Evolutionary conservation across 148 eudicot species (phyloP).

Genomic region (Camellia sinensis): DNA sequence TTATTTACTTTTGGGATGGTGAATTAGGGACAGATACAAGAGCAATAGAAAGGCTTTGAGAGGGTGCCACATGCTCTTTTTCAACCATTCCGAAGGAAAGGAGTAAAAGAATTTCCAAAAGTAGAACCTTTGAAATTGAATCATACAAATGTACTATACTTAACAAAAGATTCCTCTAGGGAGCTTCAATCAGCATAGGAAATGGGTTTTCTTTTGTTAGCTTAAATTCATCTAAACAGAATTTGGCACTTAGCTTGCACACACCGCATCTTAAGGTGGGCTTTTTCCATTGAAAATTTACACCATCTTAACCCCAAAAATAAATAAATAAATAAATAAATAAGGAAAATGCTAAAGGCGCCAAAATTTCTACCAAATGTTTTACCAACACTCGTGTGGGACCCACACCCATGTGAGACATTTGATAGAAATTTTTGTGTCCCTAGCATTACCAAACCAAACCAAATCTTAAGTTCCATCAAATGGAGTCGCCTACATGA

Average conservation of each 20-base stretch:
- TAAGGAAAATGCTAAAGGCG: no score
- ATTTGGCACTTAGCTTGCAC: not conserved
- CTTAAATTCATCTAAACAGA: no score
- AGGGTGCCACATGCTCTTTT: not conserved
- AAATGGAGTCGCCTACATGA: no score
- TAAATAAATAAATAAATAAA: not conserved
- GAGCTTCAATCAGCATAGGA: not conserved
- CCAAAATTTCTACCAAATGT: no score
- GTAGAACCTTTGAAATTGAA: not conserved
- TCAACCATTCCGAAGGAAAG: not conserved
- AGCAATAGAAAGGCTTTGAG: not conserved
- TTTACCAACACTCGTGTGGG: no score
- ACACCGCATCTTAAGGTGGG: not conserved
- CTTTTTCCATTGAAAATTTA: not conserved
- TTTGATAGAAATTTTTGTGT: no score
- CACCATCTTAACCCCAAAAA: not conserved
- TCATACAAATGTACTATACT: not conserved
- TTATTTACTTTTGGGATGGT: not conserved
- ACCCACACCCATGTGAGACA: no score
- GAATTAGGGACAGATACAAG: not conserved
- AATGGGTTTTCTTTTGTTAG: not conserved
- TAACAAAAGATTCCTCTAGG: constrained; percentile 1
- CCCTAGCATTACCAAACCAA: no score
- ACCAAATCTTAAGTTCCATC: no score
- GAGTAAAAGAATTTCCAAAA: not conserved